These are phyloP conservation scores for Chiua virens DNA, from an alignment of 768 basidiomycete genomes.

Conservation along the genomic window DNA sequence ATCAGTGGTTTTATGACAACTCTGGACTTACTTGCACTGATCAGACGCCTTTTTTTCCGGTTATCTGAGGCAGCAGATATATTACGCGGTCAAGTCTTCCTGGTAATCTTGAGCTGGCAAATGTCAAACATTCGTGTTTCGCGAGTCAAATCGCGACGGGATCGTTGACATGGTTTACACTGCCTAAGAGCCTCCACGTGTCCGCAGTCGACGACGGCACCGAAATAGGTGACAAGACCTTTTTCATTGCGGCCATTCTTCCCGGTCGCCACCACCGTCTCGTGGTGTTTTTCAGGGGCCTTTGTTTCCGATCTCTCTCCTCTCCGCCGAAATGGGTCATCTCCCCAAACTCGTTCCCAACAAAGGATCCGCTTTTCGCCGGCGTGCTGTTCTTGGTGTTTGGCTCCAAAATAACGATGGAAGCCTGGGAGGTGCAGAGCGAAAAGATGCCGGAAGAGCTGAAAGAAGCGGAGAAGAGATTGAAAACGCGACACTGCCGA, in stretches of 20 bases:
- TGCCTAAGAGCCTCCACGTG: too few relatives aligned
- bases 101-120: too few relatives aligned
- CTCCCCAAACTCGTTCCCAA: constrained; percentile 79
- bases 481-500: constrained; percentile 73
- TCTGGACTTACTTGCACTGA: too few relatives aligned
- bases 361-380: constrained; percentile 69
- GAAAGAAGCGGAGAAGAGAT: constrained; percentile 95
- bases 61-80: too few relatives aligned
- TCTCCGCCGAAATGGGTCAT: constrained; percentile 92
- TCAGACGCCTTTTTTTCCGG: too few relatives aligned
- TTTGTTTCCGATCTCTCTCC: constrained; percentile 93
- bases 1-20: too few relatives aligned
- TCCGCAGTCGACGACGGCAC: too few relatives aligned
- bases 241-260: constrained; percentile 83
- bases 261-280: constrained; percentile 91
- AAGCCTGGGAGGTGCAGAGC: constrained; percentile 77
- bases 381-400: constrained; percentile 87
- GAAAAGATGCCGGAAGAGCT: constrained; percentile 92
- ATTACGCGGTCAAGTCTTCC: too few relatives aligned
- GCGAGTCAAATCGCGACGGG: too few relatives aligned
- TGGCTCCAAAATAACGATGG: constrained; percentile 85
- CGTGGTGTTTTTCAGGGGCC: constrained; percentile 85
- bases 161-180: too few relatives aligned
- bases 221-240: constrained; percentile 97
- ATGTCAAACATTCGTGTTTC: too few relatives aligned